These are phyloP conservation scores for Neocucurbitaria cava DNA, from an alignment of 2,329 filamentous ascomycete genomes.

Conservation along the genomic window DNA sequence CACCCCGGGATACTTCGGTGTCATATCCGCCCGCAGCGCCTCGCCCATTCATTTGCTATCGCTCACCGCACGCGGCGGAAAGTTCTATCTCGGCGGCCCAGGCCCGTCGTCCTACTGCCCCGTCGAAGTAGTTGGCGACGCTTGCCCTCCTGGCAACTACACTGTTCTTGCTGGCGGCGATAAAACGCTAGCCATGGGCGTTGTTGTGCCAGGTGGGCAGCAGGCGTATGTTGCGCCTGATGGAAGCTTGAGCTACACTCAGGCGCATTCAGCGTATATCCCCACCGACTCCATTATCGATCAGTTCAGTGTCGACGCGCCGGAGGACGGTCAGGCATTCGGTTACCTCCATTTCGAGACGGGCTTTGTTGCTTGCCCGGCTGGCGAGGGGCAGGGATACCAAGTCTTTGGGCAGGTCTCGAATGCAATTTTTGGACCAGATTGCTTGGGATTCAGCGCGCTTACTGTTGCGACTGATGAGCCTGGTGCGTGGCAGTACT, in stretches of 20 bases:
- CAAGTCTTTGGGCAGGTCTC: constrained; percentile 42
- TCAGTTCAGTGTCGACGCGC: constrained; percentile 54
- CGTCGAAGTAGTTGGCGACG: constrained; percentile 31
- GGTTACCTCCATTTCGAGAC: constrained; percentile 37
- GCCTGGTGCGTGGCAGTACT: constrained; percentile 48
- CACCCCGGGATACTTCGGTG: constrained; percentile 46
- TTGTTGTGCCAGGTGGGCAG: constrained; percentile 69
- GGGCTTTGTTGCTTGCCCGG: constrained; percentile 46
- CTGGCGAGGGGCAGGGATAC: constrained; percentile 30
- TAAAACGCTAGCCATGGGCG: constrained; percentile 46
- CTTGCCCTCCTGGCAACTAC: constrained; percentile 57
- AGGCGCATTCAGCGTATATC: constrained; percentile 61
- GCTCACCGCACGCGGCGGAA: constrained; percentile 56
- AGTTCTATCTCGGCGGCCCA: constrained; percentile 59
- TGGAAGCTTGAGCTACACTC: constrained; percentile 64
- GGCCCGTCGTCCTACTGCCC: constrained; percentile 60
- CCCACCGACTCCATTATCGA: constrained; percentile 60
- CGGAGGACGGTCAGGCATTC: constrained; percentile 23
- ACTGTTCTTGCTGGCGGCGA: constrained; percentile 55
- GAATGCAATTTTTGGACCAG: constrained; percentile 22
- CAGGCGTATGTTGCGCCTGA: constrained; percentile 62
- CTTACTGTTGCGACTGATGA: constrained; percentile 35
- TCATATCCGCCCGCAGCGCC: constrained; percentile 54
- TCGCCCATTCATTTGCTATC: constrained; percentile 58
- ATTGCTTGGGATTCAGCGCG: constrained; percentile 47